Percentiles rank a stretch among this genome's conserved stretches.
Conservation (phyloP, 495 filamentous ascomycete species). For the Saxispiralis lemnorum region DNA sequence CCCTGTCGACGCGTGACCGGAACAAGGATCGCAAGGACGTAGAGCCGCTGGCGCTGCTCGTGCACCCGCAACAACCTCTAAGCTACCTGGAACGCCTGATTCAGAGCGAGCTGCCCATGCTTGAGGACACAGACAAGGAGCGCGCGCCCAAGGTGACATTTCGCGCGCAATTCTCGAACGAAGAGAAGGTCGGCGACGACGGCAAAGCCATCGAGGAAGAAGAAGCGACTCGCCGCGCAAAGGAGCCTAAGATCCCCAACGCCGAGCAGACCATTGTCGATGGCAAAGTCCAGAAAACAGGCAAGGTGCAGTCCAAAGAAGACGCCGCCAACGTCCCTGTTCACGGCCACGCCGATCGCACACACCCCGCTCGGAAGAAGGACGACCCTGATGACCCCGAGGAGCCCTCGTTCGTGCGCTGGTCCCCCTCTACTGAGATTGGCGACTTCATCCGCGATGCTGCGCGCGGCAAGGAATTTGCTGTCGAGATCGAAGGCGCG, state of each 20-base stretch:
- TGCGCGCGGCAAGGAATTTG: slow-evolving; percentile 64
- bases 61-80: slow-evolving; percentile 84
- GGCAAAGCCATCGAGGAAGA: slow-evolving; percentile 18
- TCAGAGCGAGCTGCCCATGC: slow-evolving; percentile 65
- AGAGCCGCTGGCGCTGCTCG: slow-evolving; percentile 69
- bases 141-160: slow-evolving; percentile 55
- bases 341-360: slow-evolving; percentile 19
- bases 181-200: slow-evolving; percentile 33
- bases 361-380: slow-evolving; percentile 1
- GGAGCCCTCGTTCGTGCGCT: slow-evolving; percentile 55
- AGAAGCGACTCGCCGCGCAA: slow-evolving; percentile 4
- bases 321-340: slow-evolving; percentile 6
- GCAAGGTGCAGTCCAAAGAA: slow-evolving; percentile 25
- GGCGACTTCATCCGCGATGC: slow-evolving; percentile 93
- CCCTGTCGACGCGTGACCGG: slow-evolving; percentile 45
- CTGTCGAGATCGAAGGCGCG: slow-evolving; percentile 62
- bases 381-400: not conserved
- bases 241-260: slow-evolving; percentile 22
- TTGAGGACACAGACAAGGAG: slow-evolving; percentile 42
- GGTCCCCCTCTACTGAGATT: slow-evolving; percentile 76
- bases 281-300: slow-evolving; percentile 30
- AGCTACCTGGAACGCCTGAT: slow-evolving; percentile 84
- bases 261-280: slow-evolving; percentile 32
- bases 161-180: slow-evolving; percentile 53
- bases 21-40: slow-evolving; percentile 44